These are phyloP conservation scores for Schizothecium vesticola DNA, from an alignment of 495 filamentous ascomycete genomes.

Conservation along the genomic window DNA sequence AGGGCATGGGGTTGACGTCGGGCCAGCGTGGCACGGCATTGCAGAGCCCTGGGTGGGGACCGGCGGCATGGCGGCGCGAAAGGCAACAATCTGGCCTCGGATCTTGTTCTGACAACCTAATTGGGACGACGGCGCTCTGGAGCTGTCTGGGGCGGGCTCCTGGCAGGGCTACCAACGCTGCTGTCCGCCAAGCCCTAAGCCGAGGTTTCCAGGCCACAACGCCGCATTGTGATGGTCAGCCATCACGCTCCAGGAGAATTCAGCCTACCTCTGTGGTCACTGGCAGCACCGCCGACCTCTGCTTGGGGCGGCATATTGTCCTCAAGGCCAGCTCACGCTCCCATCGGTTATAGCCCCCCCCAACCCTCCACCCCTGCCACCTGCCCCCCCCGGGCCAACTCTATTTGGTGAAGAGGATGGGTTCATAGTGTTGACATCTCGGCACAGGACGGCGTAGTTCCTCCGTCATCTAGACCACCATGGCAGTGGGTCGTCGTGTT, in stretches of 20 bases:
- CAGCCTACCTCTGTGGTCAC: background rate
- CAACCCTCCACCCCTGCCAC: background rate
- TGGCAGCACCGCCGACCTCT: background rate
- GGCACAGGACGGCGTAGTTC: background rate
- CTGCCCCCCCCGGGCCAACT: background rate
- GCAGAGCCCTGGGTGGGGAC: background rate
- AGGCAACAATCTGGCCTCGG: conserved; percentile 9
- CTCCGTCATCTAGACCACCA: background rate
- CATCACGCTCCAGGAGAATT: background rate
- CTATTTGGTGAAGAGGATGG: background rate
- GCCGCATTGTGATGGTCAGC: background rate
- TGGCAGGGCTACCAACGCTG: background rate
- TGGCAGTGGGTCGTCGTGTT: background rate
- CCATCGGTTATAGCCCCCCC: background rate
- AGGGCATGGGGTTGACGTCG: conserved; percentile 14
- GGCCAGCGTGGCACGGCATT: conserved; percentile 4
- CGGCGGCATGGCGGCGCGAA: conserved; percentile 1
- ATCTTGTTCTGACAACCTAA: conserved; percentile 14
- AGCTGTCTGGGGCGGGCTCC: background rate
- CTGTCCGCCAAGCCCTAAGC: background rate
- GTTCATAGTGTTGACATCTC: background rate
- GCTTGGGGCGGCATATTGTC: background rate
- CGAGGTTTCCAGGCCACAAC: background rate
- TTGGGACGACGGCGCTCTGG: conserved; percentile 11
- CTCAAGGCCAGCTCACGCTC: background rate